Conservation (phyloP, 1,284 basidiomycete species). For the Baeospora myosura region DNA sequence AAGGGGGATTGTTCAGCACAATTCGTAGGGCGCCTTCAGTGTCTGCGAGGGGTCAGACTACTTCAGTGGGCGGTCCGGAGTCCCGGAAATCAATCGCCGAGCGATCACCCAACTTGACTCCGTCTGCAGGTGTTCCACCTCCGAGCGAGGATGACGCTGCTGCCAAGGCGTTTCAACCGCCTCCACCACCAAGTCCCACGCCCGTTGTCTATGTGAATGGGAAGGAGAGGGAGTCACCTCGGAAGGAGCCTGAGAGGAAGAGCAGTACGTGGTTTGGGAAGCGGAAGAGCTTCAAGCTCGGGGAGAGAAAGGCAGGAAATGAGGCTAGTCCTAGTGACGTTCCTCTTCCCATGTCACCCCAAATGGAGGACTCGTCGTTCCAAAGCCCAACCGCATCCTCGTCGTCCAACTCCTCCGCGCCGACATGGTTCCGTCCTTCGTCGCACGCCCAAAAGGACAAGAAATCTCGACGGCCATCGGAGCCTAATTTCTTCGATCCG, state of each 20-base stretch:
- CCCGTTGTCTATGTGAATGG: too few species aligned
- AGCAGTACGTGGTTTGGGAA: conserved; percentile 48
- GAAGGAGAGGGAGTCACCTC: conserved; percentile 26
- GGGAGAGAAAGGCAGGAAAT: conserved; percentile 16
- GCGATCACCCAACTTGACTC: not conserved
- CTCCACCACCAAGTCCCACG: not conserved
- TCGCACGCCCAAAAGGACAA: conserved; percentile 17
- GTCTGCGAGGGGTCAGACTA: conserved; percentile 3
- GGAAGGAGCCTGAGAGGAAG: conserved; percentile 31
- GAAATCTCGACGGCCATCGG: conserved; percentile 14
- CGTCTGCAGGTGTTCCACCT: conserved; percentile 1
- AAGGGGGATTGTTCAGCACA: conserved; percentile 3
- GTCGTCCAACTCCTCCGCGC: conserved; percentile 11
- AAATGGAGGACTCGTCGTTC: conserved; percentile 3
- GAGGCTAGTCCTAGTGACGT: conserved; percentile 12
- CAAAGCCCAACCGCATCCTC: conserved; percentile 6
- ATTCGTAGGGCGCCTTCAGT: conserved; percentile 5
- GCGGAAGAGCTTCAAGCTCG: conserved; percentile 37
- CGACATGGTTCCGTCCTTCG: conserved; percentile 21
- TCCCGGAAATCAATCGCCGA: too few species aligned
- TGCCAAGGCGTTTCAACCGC: too few species aligned
- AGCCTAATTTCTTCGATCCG: conserved; percentile 5
- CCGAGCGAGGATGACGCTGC: too few species aligned
- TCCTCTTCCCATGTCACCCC: conserved; percentile 11
- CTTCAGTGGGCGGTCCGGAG: too few species aligned